Evolutionary conservation across 2,329 filamentous ascomycete species (phyloP), one percentile per base, ranked within the genome.

Genomic region (Colletotrichum gigasporum): DNA sequence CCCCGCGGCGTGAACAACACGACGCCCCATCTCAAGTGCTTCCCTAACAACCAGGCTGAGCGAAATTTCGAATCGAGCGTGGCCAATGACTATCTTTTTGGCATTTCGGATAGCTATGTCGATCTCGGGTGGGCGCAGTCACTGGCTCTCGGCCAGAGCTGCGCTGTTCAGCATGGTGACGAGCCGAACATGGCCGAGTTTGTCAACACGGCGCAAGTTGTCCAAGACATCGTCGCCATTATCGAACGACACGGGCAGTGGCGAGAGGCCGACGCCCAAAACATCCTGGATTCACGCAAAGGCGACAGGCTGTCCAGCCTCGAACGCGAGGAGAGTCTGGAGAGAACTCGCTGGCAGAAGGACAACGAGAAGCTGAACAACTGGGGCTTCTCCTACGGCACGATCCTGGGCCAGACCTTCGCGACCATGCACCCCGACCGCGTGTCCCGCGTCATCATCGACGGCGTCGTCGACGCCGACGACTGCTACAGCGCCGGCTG

Each of bases 161-260:
- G 71, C 58, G 63, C 69, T 0, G 8, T 10, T 3, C 24, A 8
- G 2, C 57, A 58, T 5, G 63, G 58, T 5, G 67, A 68, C 28
- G 69, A 69, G 16, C 63, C 65, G 9, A 71, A 70, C 41, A 71
- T 72, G 18, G 59, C 70, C 1, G 57, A 55, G 35, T 81, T 80
- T 68, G 72, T 82, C 45, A 79, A 78, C 14, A 84, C 83, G 0
- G 79, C 81, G 2, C 79, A 76, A 22, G 80, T 82, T 2, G 82
- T 80, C 2, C 72, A 78, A 37, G 82, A 85, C 64, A 84, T 85
- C 80, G 70, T 85, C 7, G 76, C 79, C 39, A 76, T 85, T 34
- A 73, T 80, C 10, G 82, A 85, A 64, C 74, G 69, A 30, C 75
- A 81, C 41, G 79, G 75, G 7, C 73, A 78, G 24, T 80, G 73